These are phyloP conservation scores for Erodium maritimum DNA, from an alignment of 345 rosid genomes.

Conservation along the genomic window DNA sequence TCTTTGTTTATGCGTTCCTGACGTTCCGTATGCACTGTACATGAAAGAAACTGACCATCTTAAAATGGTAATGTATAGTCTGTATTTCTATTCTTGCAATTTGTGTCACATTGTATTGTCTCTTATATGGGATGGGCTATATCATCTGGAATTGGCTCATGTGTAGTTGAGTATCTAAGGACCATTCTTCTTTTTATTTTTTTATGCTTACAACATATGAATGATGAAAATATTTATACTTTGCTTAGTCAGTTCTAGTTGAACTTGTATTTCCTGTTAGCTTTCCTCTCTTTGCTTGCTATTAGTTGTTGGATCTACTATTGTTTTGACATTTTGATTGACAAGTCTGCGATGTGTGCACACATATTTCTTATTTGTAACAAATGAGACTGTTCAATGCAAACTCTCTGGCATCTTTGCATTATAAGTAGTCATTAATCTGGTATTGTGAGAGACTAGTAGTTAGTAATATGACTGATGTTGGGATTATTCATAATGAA, in stretches of 20 bases:
- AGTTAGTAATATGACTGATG: background rate
- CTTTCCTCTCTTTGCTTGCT: background rate
- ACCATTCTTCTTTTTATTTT: background rate
- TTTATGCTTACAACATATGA: too few species aligned
- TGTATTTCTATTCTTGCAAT: background rate
- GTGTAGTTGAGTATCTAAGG: background rate
- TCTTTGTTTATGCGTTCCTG: background rate
- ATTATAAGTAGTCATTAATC: background rate
- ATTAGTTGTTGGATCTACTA: background rate
- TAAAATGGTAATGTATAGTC: background rate
- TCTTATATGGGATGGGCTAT: background rate
- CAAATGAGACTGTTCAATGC: background rate
- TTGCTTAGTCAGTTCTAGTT: background rate
- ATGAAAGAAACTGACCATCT: too few species aligned
- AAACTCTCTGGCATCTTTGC: too few species aligned
- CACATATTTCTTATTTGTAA: background rate
- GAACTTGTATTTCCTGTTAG: background rate
- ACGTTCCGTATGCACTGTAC: background rate
- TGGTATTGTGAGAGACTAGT: background rate
- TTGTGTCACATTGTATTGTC: background rate
- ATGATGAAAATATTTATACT: too few species aligned
- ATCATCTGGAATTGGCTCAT: too few species aligned
- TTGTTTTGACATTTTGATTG: background rate
- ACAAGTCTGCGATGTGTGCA: background rate
- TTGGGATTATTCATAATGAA: conserved; percentile 4